phyloP scores from a whole-genome alignment of 2,329 filamentous ascomycete species.

The Rhytidhysteron rufulum region DNA sequence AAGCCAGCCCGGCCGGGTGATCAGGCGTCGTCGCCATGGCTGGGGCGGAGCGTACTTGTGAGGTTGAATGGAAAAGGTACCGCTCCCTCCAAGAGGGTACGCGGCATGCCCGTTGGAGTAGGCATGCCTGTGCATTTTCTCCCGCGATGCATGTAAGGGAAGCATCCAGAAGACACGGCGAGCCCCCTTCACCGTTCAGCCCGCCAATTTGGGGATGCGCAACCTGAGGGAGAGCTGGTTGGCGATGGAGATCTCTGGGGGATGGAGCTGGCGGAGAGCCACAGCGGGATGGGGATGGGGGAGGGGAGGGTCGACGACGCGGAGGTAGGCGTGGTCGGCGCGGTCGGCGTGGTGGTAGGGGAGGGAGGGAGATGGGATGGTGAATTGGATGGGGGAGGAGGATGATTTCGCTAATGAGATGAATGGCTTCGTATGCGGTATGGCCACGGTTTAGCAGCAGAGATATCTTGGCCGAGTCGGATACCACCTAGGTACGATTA shows the following conservation, averaged over 20 bases:
- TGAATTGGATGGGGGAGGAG: no score
- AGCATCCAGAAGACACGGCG: slow-evolving; percentile 48
- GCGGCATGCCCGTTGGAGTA: slow-evolving; percentile 71
- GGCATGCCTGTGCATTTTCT: slow-evolving; percentile 85
- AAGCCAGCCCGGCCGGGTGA: slow-evolving; percentile 13
- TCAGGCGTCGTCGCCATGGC: slow-evolving; percentile 18
- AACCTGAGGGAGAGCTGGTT: slow-evolving; percentile 2
- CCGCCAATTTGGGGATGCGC: slow-evolving; percentile 25
- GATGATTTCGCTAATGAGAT: no score
- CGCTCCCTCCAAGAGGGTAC: slow-evolving; percentile 66
- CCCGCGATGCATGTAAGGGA: slow-evolving; percentile 54
- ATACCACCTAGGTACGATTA: no score
- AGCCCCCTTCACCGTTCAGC: slow-evolving; percentile 30
- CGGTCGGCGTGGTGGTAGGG: no score
- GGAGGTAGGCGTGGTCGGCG: slow-evolving; percentile 26
- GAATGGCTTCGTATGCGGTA: no score
- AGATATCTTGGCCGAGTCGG: no score
- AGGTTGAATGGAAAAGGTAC: slow-evolving; percentile 80
- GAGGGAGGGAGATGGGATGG: no score
- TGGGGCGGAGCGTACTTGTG: slow-evolving; percentile 64
- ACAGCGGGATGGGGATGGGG: slow-evolving; percentile 8
- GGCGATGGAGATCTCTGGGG: slow-evolving; percentile 9
- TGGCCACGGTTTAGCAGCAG: no score
- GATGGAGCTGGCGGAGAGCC: slow-evolving; percentile 5
- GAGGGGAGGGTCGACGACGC: slow-evolving; percentile 12